phyloP scores from a whole-genome alignment of 208 protist species.

The Trypanosoma brucei region DNA sequence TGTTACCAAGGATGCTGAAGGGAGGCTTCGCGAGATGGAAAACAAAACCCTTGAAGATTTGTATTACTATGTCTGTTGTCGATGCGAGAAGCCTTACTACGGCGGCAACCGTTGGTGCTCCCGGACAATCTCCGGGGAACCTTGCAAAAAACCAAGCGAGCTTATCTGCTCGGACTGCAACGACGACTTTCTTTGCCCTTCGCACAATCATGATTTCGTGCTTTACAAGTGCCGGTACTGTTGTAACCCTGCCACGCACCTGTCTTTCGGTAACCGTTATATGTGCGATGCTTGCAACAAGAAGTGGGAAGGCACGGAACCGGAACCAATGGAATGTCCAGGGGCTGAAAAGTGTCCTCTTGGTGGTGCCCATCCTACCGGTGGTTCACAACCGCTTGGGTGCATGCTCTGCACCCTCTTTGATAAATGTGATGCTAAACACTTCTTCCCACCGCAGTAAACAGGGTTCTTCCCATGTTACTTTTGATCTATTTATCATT shows the following conservation, averaged over 20 bases:
- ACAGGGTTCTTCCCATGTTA: not conserved
- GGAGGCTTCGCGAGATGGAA: conserved; percentile 22
- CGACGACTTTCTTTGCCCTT: conserved; percentile 37
- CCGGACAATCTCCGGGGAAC: conserved; percentile 58
- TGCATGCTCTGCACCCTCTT: conserved; percentile 51
- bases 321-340: conserved; percentile 46
- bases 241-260: conserved; percentile 82
- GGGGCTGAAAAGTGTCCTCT: conserved; percentile 51
- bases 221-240: conserved; percentile 88
- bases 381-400: conserved; percentile 26
- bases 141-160: conserved; percentile 45
- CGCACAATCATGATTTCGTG: conserved; percentile 37
- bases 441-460: conserved; percentile 4
- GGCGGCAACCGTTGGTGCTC: conserved; percentile 76
- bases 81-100: conserved; percentile 63
- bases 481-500: too few relatives aligned
- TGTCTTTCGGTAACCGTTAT: conserved; percentile 81
- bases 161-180: conserved; percentile 75
- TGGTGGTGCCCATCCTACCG: conserved; percentile 32
- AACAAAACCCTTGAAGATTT: conserved; percentile 66
- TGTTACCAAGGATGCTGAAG: conserved; percentile 24
- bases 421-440: not conserved
- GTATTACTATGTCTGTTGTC: conserved; percentile 70
- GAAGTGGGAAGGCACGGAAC: conserved; percentile 64
- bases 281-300: conserved; percentile 68